Evolutionary conservation across 169 alveolate genomes (phyloP).

Genomic region (Perkinsus marinus): DNA sequence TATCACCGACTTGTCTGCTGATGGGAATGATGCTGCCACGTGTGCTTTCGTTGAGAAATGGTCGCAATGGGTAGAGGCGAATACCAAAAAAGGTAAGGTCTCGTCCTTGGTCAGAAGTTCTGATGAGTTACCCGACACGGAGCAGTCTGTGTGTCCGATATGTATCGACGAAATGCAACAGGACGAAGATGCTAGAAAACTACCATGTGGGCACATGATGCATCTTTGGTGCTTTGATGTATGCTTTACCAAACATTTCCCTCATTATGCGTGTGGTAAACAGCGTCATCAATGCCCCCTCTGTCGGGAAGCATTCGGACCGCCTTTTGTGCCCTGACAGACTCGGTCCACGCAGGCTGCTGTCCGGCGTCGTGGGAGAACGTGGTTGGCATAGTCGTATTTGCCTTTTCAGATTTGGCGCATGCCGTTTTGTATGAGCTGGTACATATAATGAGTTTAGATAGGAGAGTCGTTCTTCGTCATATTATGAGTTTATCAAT

Average conservation of each 20-base stretch:
- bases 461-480: no score
- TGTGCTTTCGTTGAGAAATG: background rate
- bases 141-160: background rate
- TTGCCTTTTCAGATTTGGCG: no score
- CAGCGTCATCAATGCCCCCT: background rate
- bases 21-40: background rate
- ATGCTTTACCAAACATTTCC: background rate
- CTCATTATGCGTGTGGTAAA: background rate
- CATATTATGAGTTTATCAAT: no score
- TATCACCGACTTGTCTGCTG: background rate
- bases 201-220: background rate
- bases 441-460: no score
- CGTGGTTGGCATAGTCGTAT: no score
- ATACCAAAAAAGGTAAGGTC: background rate
- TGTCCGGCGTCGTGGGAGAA: no score
- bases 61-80: background rate
- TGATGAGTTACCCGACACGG: background rate
- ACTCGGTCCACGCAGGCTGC: no score
- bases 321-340: background rate
- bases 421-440: no score
- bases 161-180: background rate
- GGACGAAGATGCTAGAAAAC: background rate
- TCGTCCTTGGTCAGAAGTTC: background rate
- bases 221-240: background rate
- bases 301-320: background rate